Conservation (phyloP, 2,329 filamentous ascomycete species). For the Colletotrichum gloeosporioides region DNA sequence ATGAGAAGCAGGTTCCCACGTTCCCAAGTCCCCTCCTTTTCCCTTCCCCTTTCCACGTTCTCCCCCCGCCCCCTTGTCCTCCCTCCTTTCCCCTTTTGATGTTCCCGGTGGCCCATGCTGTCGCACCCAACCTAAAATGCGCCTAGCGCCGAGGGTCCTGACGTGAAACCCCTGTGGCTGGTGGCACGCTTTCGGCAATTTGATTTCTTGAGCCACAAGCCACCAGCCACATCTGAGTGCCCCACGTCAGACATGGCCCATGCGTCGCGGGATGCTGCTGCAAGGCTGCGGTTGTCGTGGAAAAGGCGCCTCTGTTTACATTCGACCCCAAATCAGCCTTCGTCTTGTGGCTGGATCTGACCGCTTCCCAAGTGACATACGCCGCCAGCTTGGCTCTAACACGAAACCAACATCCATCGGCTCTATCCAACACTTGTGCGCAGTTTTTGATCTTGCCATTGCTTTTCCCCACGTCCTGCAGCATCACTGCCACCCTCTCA, state of each 20-base stretch:
- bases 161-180: constrained; percentile 19
- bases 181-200: not conserved
- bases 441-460: not conserved
- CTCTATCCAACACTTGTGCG: not conserved
- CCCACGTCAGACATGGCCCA: not conserved
- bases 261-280: constrained; percentile 7
- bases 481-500: not conserved
- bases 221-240: constrained; percentile 18
- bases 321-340: not conserved
- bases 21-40: not conserved
- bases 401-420: not conserved
- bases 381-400: not conserved
- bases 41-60: constrained; percentile 20
- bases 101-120: constrained; percentile 9
- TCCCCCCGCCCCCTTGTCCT: not conserved
- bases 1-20: not conserved
- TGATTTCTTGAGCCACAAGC: constrained; percentile 2
- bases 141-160: constrained; percentile 19
- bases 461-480: not conserved
- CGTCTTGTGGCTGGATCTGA: constrained; percentile 1
- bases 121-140: constrained; percentile 8
- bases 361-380: not conserved
- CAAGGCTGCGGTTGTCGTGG: constrained; percentile 32
- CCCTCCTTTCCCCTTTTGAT: constrained; percentile 15
- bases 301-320: constrained; percentile 20